Evolutionary conservation across 2,329 filamentous ascomycete species (phyloP), one percentile per base, ranked within the genome.

Genomic region (Shiraia sp.): DNA sequence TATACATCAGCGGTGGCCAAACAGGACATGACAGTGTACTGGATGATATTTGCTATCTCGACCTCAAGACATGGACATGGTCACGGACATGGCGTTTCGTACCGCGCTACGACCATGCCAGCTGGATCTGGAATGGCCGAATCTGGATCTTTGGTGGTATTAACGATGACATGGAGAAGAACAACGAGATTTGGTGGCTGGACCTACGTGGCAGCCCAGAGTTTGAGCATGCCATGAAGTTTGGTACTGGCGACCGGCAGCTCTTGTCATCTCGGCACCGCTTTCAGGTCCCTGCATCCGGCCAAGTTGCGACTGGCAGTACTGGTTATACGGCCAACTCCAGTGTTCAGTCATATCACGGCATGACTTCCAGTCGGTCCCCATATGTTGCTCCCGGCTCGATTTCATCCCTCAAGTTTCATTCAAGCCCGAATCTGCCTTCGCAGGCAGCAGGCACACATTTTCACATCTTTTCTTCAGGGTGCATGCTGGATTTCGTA

Each of bases 41-140:
- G 34, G 92, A 97, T 66, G 93, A 99, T 64, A 90, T 99, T 36
- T 96, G 90, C 74, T 99, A 95, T 63, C 80, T 99, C 34, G 93
- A 99, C 65, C 77, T 99, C 32, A 96, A 95, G 75, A 97, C 93
- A 2, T 96, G 90, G 78, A 96, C 91, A 1, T 99, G 93, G 93
- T 97, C 92, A 41, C 85, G 90, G 42, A 86, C 90, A 28, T 99
- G 93, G 93, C 88, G 86, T 47, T 99, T 99, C 65, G 91, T 96
- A 17, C 86, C 88, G 34, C 83, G 93, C 27, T 99, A 96, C 65
- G 93, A 99, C 59, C 93, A 99, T 66, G 90, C 90, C 12, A 90
- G 88, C 37, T 96, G 92, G 78, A 86, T 99, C 45, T 96, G 91
- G 79, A 85, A 87, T 40, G 91, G 93, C 49, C 83, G 90, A 30